phyloP scores from a whole-genome alignment of 176 grass and related monocot genomes.

The Zoysia pacifica region DNA sequence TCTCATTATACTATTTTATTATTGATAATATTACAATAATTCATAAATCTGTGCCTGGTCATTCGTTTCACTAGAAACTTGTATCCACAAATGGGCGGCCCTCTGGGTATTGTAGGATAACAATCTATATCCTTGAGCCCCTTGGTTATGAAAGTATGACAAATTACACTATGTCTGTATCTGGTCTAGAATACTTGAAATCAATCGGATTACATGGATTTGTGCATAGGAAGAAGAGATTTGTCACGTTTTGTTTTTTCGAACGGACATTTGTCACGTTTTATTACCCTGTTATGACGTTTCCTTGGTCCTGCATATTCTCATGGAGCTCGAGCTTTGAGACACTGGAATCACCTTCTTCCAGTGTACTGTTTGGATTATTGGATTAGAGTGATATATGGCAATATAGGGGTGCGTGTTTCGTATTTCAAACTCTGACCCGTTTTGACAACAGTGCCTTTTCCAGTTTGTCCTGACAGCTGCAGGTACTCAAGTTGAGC shows the following conservation, averaged over 20 bases:
- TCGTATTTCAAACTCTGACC: conserved; percentile 18
- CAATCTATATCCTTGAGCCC: neutral
- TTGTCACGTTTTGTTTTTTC: neutral
- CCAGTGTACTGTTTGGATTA: neutral
- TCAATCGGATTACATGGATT: neutral
- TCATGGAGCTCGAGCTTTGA: neutral
- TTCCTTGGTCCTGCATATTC: neutral
- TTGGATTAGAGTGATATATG: neutral
- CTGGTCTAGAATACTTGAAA: neutral
- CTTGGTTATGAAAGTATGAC: neutral
- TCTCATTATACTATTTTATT: conserved; percentile 5
- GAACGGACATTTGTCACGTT: neutral
- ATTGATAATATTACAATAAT: neutral
- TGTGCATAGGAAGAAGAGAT: conserved; percentile 8
- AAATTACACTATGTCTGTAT: neutral
- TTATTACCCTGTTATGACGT: neutral
- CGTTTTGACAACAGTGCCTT: conserved; percentile 13
- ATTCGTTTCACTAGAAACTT: neutral
- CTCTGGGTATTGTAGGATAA: neutral
- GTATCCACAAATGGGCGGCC: neutral
- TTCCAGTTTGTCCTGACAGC: conserved; percentile 94
- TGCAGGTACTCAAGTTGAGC: conserved; percentile 70
- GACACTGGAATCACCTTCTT: conserved; percentile 9
- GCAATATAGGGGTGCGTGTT: neutral
- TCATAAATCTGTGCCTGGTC: neutral